A percentile compares a stretch with the other conserved stretches of the same genome.
These are phyloP conservation scores for Rhizophora apiculata DNA, from an alignment of 345 rosid genomes.

Conservation along the genomic window DNA sequence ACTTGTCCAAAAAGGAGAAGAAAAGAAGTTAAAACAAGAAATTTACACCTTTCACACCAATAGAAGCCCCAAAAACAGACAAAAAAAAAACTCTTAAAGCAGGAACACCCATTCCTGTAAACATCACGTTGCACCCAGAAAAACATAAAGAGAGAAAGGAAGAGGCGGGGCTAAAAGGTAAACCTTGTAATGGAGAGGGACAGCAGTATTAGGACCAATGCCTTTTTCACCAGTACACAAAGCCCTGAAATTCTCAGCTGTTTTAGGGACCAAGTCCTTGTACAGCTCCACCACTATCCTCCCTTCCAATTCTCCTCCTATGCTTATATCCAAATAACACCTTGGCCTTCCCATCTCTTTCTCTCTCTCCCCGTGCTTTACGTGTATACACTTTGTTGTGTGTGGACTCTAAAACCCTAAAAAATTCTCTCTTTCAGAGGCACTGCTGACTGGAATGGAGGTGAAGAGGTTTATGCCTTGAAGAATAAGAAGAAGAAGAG, in stretches of 20 bases:
- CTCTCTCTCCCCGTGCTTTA: not conserved
- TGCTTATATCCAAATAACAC: slow-evolving; percentile 13
- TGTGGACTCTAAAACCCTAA: not conserved
- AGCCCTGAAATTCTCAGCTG: slow-evolving; percentile 27
- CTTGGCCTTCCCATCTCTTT: slow-evolving; percentile 9
- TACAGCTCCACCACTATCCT: slow-evolving; percentile 21
- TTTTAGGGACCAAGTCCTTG: slow-evolving; percentile 21
- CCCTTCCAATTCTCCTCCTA: slow-evolving; percentile 15
- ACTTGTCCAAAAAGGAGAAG: no score
- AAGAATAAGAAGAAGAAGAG: no score
- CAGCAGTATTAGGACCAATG: slow-evolving; percentile 23
- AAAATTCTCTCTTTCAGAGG: no score
- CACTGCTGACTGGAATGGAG: no score
- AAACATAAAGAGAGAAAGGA: not conserved
- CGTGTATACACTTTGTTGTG: not conserved
- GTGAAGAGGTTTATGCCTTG: no score
- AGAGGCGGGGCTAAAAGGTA: not conserved
- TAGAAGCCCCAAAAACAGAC: not conserved
- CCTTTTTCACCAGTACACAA: slow-evolving; percentile 27
- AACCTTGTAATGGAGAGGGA: slow-evolving; percentile 25
- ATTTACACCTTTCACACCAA: not conserved
- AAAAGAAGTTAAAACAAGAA: no score
- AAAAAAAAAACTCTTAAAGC: not conserved
- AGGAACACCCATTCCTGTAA: not conserved
- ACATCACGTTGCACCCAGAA: not conserved